Evolutionary conservation across 2,329 filamentous ascomycete genomes (phyloP).

Genomic region (Fusarium sp.): DNA sequence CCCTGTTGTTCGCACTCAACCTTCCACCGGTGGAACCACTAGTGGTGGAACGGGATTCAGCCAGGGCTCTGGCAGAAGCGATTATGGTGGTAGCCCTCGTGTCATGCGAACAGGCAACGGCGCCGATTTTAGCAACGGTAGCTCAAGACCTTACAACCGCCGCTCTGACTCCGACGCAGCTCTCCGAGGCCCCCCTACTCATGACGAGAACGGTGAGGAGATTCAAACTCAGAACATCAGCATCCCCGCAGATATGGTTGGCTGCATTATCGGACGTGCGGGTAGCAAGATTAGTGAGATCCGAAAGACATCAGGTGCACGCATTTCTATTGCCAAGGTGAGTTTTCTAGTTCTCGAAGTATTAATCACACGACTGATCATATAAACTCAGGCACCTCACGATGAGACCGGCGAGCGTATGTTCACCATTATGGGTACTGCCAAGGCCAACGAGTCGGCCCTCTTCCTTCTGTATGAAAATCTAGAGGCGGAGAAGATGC

Average conservation of each 20-base stretch:
- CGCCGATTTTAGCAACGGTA: constrained; percentile 92
- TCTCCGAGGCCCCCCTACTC: constrained; percentile 83
- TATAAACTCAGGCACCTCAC: constrained; percentile 76
- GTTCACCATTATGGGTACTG: constrained; percentile 99
- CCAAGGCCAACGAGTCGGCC: constrained; percentile 93
- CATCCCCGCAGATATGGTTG: constrained; percentile 99
- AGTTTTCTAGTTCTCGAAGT: constrained; percentile 28
- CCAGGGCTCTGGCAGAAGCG: constrained; percentile 58
- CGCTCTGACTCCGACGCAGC: constrained; percentile 86
- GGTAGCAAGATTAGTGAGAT: constrained; percentile 99
- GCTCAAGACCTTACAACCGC: constrained; percentile 74
- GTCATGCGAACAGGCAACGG: constrained; percentile 97
- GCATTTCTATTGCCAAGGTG: constrained; percentile 96
- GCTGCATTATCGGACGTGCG: constrained; percentile 95
- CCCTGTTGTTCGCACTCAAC: constrained; percentile 88
- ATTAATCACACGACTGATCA: constrained; percentile 1
- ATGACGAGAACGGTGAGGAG: constrained; percentile 96
- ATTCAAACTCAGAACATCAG: constrained; percentile 99
- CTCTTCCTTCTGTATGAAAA: constrained; percentile 98
- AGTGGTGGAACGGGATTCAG: constrained; percentile 51
- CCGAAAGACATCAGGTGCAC: constrained; percentile 92
- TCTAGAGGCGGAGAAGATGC: constrained; percentile 98
- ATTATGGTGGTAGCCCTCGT: constrained; percentile 72
- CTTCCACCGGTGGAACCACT: constrained; percentile 61
- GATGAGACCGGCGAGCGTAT: constrained; percentile 98